Base-by-base conservation (phyloP, 2,329 filamentous ascomycete species). In the Venturia pyrina region DNA sequence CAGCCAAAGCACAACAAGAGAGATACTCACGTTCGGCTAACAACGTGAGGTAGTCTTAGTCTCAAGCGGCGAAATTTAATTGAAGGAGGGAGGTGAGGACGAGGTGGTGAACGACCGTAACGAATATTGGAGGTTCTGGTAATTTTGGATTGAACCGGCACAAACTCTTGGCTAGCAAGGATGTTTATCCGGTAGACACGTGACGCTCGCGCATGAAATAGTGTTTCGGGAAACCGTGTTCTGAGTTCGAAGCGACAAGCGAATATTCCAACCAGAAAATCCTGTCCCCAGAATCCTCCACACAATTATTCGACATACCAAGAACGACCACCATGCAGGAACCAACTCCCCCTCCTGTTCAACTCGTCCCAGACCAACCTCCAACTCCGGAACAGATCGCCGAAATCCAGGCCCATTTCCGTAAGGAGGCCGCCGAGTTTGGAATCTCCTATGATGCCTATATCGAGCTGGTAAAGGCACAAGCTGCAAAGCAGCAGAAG, bases 371-470 rank as follows among this genome's bases (percentile, higher is more conserved):
- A 28, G 78, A 78, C 60, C 78, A 81, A 69, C 80, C 81, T 70
- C 91, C 91, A 43, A 86, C 88, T 24, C 92, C 89, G 62, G 89
- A 96, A 79, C 92, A 97, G 80, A 90, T 96, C 69, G 85, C 86
- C 66, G 83, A 84, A 66, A 95, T 97, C 83, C 90, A 96, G 76
- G 85, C 87, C 71, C 89, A 95, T 77, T 80, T 97, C 57, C 88
- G 89, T 62, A 84, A 85, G 63, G 93, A 97, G 77, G 93, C 93
- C 62, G 83, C 89, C 73, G 92, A 89, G 78, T 85, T 88, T 69
- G 93, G 93, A 75, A 87, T 98, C 84, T 87, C 89, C 7, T 88
- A 95, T 0, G 91, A 89, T 57, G 83, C 96, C 77, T 96, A 96
- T 75, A 85, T 96, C 72, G 87, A 80, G 70, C 72, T 75, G 65